Evolutionary conservation across 495 filamentous ascomycete species (phyloP), one percentile per base, ranked within the genome.

Genomic region (Poronia punctata): DNA sequence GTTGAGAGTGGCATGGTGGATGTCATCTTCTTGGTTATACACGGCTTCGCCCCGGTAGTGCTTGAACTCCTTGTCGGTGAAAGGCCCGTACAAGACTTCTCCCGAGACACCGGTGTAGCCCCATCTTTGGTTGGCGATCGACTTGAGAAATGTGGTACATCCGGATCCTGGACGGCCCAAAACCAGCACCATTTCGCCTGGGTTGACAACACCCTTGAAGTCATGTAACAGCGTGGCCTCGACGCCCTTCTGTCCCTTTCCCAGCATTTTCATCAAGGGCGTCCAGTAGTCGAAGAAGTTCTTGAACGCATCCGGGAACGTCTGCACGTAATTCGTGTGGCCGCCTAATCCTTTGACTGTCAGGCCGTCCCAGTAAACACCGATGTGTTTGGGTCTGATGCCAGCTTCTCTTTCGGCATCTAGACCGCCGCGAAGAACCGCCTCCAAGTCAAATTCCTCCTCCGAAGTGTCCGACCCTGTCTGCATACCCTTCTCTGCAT

Each of bases 121-220:
- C 50, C 72, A 75, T 5, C 85, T 72, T 52, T 88, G 83, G 48
- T 94, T 93, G 11, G 82, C 76, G 45, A 96, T 83, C 16, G 80
- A 75, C 57, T 92, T 93, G 15, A 95, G 66, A 50, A 95, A 90
- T 0, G 87, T 87, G 0, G 88, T 88, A 57, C 88, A 95, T 23
- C 88, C 88, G 7, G 80, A 82, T 0, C 88, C 89, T 0, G 89
- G 89, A 38, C 84, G 75, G 8, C 89, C 88, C 14, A 96, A 70
- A 7, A 96, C 89, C 14, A 96, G 65, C 1, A 93, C 71, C 88
- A 95, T 94, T 60, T 96, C 88, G 11, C 89, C 89, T 1, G 84
- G 80, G 46, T 80, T 80, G 22, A 69, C 67, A 10, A 76, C 60
- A 30, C 73, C 73, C 43, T 49, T 61, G 50, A 77, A 77, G 22